Evolutionary conservation across 805 yeast genomes (phyloP), one percentile per base, ranked within the genome.

Genomic region (Isabelozyma rhagii): DNA sequence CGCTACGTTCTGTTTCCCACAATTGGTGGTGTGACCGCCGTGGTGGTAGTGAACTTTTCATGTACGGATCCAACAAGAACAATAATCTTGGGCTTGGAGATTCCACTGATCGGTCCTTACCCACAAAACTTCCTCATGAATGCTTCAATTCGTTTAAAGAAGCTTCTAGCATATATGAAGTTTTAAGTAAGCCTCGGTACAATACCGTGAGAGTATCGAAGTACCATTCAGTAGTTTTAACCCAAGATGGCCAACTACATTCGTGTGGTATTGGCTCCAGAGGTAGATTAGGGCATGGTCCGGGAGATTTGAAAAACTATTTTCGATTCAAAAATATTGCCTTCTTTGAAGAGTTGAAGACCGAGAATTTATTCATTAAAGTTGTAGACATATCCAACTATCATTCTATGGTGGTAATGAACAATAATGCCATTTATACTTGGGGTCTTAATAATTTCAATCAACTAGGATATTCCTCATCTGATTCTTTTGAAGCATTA

Each of bases 371-470:
- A 27, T 61, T 72, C 2, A 49, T 67, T 5, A 53, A 49, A 41
- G 67, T 62, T 13, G 67, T 82, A 1, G 80, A 79, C 1, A 62
- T 83, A 0, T 83, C 90, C 47, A 81, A 82, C 56, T 86, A 87
- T 57, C 96, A 89, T 60, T 71, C 89, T 0, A 57, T 90, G 8
- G 85, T 79, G 0, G 56, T 87, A 17, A 78, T 86, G 0, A 58
- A 68, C 0, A 55, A 66, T 13, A 82, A 83, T 39, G 76, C 77
- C n/a, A 69, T 89, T 1, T 86, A 74, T 53, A 67, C 91, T 0
- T 92, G 97, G 96, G 97, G 97, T 0, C 74, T 82, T 52, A 89
- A 89, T 58, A 71, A 75, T 14, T 77, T 65, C 61, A 79, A 78
- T n/a, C 96, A 88, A 61, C 64, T 89, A 18, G 96, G 96, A 0